These are phyloP conservation scores for Purshia tridentata DNA, from an alignment of 306 rosid species.

Conservation along the genomic window DNA sequence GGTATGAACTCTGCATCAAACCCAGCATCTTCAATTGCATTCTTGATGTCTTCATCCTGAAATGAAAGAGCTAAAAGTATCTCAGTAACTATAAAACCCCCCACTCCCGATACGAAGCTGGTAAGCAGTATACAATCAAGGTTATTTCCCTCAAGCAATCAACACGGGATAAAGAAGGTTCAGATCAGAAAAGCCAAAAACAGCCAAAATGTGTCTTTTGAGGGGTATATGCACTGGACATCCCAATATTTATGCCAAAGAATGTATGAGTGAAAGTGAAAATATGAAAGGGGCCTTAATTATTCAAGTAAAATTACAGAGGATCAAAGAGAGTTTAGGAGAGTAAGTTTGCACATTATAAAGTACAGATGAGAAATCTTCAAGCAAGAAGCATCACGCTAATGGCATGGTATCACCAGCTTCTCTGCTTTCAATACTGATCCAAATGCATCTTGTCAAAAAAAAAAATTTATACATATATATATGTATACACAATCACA, in stretches of 20 bases:
- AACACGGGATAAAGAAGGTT: neutral
- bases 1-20: constrained; percentile 91
- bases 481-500: no score
- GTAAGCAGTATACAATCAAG: neutral
- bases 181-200: neutral
- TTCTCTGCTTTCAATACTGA: neutral
- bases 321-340: neutral
- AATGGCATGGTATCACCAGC: neutral
- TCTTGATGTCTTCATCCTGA: constrained; percentile 81
- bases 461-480: no score
- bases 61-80: constrained; percentile 27
- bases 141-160: neutral
- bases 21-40: constrained; percentile 96
- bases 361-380: neutral
- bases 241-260: neutral
- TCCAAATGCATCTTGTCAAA: neutral
- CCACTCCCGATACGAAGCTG: neutral
- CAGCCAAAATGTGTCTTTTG: neutral
- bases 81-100: constrained; percentile 18
- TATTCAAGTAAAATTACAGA: neutral
- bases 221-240: neutral
- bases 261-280: neutral
- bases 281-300: neutral
- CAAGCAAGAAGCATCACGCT: neutral
- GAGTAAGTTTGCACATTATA: neutral